Evolutionary conservation across 179 eudicot genomes (phyloP).

Genomic region (Corrigiola litoralis): DNA sequence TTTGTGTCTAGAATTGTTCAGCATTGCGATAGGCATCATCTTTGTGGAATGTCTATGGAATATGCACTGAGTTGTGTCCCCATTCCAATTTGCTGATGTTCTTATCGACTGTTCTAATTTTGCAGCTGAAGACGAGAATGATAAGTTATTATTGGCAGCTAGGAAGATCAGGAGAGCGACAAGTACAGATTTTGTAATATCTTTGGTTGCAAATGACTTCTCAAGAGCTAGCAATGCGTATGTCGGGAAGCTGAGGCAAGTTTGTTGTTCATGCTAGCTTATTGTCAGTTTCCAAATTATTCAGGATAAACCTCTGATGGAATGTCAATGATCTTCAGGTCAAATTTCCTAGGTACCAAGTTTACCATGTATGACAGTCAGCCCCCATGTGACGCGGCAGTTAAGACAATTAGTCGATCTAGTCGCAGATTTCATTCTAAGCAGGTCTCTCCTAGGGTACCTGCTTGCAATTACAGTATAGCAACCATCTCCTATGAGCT

Average conservation of each 20-base stretch:
- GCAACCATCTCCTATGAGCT: slow-evolving; percentile 77
- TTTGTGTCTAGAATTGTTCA: neutral
- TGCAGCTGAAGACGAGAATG: slow-evolving; percentile 78
- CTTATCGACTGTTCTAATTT: neutral
- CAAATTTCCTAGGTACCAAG: slow-evolving; percentile 88
- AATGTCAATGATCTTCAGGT: slow-evolving; percentile 40
- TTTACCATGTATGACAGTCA: slow-evolving; percentile 78
- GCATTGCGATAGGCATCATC: neutral
- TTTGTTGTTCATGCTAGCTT: slow-evolving; percentile 4
- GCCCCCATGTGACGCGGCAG: slow-evolving; percentile 42
- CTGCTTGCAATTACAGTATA: slow-evolving; percentile 59
- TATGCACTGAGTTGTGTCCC: neutral
- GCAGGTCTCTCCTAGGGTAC: slow-evolving; percentile 67
- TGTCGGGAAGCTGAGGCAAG: slow-evolving; percentile 80
- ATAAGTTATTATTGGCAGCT: slow-evolving; percentile 74
- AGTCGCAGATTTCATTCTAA: slow-evolving; percentile 65
- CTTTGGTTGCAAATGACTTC: slow-evolving; percentile 77
- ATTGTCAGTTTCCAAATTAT: neutral
- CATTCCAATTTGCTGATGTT: neutral
- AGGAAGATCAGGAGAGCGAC: slow-evolving; percentile 72
- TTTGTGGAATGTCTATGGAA: neutral
- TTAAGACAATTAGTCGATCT: slow-evolving; percentile 32
- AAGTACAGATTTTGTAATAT: slow-evolving; percentile 68
- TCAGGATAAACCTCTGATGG: neutral
- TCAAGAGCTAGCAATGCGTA: slow-evolving; percentile 81